phyloP scores from a whole-genome alignment of 352 stramenopile species.

The Phytophthora pisi region DNA sequence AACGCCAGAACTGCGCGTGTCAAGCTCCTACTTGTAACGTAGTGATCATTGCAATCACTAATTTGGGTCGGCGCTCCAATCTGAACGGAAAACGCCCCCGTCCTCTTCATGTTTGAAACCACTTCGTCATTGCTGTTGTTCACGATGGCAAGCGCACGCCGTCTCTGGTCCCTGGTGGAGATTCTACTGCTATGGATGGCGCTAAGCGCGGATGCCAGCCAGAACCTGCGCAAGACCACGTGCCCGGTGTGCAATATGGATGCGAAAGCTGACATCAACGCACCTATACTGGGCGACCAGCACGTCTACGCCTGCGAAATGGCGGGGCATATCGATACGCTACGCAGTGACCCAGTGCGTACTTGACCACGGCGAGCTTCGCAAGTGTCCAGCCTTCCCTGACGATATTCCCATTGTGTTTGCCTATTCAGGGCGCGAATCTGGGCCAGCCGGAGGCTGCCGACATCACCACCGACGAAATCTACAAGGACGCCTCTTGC shows the following conservation, averaged over 20 bases:
- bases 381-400: no score
- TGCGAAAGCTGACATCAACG: slow-evolving; percentile 46
- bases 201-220: slow-evolving; percentile 20
- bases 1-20: not conserved
- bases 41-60: not conserved
- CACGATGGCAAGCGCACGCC: not conserved
- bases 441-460: slow-evolving; percentile 37
- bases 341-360: slow-evolving; percentile 65
- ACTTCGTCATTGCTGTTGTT: not conserved
- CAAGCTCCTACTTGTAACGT: not conserved
- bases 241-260: slow-evolving; percentile 52
- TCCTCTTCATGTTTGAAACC: not conserved
- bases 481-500: slow-evolving; percentile 58
- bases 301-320: slow-evolving; percentile 73
- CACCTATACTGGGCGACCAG: slow-evolving; percentile 61
- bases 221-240: slow-evolving; percentile 48
- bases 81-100: not conserved
- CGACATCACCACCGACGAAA: slow-evolving; percentile 52
- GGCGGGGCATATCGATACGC: slow-evolving; percentile 65
- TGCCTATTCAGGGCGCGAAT: slow-evolving; percentile 22
- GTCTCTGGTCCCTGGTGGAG: not conserved
- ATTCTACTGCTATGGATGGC: slow-evolving; percentile 21
- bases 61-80: not conserved
- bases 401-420: not conserved
- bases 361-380: no score